A percentile compares a stretch with the other conserved stretches of the same genome.
Evolutionary conservation across 331 rosid species (phyloP).

Genomic region (Cucumis variabilis): DNA sequence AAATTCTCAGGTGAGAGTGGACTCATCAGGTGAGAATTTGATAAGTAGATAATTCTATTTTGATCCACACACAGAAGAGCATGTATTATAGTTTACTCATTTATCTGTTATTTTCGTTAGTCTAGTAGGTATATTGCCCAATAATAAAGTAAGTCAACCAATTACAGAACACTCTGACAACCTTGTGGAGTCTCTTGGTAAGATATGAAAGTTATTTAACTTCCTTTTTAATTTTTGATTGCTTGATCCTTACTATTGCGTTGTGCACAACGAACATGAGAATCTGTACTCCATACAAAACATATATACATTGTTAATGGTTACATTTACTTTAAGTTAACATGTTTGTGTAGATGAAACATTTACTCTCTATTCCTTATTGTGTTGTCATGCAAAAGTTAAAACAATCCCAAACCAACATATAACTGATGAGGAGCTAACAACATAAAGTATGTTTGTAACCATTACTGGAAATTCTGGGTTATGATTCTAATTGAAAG

Average conservation of each 20-base stretch:
- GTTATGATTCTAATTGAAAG: neutral
- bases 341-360: slow-evolving; percentile 81
- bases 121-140: slow-evolving; percentile 85
- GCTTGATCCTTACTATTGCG: neutral
- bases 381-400: slow-evolving; percentile 94
- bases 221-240: neutral
- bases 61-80: slow-evolving; percentile 25
- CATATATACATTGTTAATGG: neutral
- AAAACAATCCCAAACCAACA: slow-evolving; percentile 94
- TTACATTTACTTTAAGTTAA: slow-evolving; percentile 9
- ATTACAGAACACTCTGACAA: slow-evolving; percentile 90
- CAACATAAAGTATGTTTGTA: too few relatives aligned
- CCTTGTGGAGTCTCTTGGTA: slow-evolving; percentile 60
- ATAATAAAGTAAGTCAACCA: slow-evolving; percentile 84
- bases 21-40: slow-evolving; percentile 75
- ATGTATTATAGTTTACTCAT: slow-evolving; percentile 3
- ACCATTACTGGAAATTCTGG: slow-evolving; percentile 25
- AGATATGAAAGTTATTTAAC: neutral
- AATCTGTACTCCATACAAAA: neutral
- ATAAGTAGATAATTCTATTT: slow-evolving; percentile 23
- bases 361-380: slow-evolving; percentile 94
- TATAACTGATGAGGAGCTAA: slow-evolving; percentile 92
- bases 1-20: too few relatives aligned
- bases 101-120: slow-evolving; percentile 40
- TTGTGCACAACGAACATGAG: slow-evolving; percentile 5